Percentiles rank a stretch among this genome's conserved stretches.
phyloP scores from a whole-genome alignment of 805 yeast species.

The Barnettozyma sp. region DNA sequence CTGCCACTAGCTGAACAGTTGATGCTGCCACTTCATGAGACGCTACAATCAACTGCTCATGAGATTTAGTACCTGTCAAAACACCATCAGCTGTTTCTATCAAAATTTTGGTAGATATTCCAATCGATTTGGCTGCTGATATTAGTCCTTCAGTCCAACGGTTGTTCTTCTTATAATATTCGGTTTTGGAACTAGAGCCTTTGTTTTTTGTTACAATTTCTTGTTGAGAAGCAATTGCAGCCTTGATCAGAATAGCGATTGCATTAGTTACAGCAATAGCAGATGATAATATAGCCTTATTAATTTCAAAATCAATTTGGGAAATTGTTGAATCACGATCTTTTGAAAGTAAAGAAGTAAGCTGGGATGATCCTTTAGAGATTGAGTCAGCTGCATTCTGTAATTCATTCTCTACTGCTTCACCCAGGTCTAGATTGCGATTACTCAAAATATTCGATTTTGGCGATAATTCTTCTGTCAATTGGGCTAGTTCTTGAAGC shows the following conservation, averaged over 20 bases:
- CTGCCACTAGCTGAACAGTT: conserved; percentile 87
- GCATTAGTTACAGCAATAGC: conserved; percentile 79
- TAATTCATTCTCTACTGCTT: conserved; percentile 69
- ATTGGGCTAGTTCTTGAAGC: conserved; percentile 49
- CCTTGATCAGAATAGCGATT: conserved; percentile 59
- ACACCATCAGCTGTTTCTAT: conserved; percentile 87
- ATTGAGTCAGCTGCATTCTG: conserved; percentile 65
- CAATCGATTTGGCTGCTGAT: conserved; percentile 84
- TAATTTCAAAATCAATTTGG: conserved; percentile 57
- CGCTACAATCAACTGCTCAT: conserved; percentile 82
- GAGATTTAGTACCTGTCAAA: conserved; percentile 51
- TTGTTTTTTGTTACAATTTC: conserved; percentile 72
- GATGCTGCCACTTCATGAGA: conserved; percentile 90
- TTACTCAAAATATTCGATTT: conserved; percentile 25
- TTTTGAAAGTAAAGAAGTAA: conserved; percentile 43
- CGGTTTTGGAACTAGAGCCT: conserved; percentile 59
- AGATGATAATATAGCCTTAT: conserved; percentile 68
- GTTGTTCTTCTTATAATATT: conserved; percentile 79
- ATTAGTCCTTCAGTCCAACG: conserved; percentile 93
- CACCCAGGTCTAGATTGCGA: conserved; percentile 50
- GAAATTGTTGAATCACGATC: conserved; percentile 45
- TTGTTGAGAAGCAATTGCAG: conserved; percentile 74
- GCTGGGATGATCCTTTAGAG: conserved; percentile 53
- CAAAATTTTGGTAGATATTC: conserved; percentile 71
- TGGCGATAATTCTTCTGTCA: conserved; percentile 53